Evolutionary conservation across 345 rosid species (phyloP).

Genomic region (Salix caprea): DNA sequence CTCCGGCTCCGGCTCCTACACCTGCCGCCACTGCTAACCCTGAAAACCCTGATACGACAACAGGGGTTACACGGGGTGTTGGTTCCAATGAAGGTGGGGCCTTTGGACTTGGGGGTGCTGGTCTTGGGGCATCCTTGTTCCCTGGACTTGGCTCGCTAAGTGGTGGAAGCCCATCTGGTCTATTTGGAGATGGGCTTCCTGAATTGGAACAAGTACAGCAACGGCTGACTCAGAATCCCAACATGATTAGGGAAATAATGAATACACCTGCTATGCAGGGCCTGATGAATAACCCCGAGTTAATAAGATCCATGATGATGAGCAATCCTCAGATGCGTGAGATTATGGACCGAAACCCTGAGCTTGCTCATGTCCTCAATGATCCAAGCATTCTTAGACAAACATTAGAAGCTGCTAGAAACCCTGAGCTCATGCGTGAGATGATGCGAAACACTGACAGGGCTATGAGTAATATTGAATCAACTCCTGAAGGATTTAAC

Average conservation of each 20-base stretch:
- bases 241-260: conserved; percentile 73
- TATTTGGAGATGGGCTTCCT: conserved; percentile 56
- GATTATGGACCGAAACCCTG: conserved; percentile 78
- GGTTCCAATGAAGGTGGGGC: conserved; percentile 48
- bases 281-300: conserved; percentile 72
- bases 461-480: conserved; percentile 80
- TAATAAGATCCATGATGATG: conserved; percentile 64
- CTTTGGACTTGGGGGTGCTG: conserved; percentile 35
- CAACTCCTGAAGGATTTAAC: conserved; percentile 79
- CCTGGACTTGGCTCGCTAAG: conserved; percentile 65
- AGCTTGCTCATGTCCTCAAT: conserved; percentile 72
- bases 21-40: conserved; percentile 30
- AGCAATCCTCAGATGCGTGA: conserved; percentile 87
- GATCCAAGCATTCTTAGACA: conserved; percentile 71
- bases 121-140: conserved; percentile 50
- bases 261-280: conserved; percentile 69
- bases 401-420: conserved; percentile 74
- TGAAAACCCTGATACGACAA: conserved; percentile 32
- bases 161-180: conserved; percentile 34
- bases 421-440: conserved; percentile 89
- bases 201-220: conserved; percentile 72
- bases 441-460: conserved; percentile 77
- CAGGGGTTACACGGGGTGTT: conserved; percentile 43
- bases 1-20: conserved; percentile 24
- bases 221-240: conserved; percentile 65